A percentile compares a stretch with the other conserved stretches of the same genome.
These are phyloP conservation scores for Rickenella mellea DNA, from an alignment of 768 basidiomycete species.

Conservation along the genomic window DNA sequence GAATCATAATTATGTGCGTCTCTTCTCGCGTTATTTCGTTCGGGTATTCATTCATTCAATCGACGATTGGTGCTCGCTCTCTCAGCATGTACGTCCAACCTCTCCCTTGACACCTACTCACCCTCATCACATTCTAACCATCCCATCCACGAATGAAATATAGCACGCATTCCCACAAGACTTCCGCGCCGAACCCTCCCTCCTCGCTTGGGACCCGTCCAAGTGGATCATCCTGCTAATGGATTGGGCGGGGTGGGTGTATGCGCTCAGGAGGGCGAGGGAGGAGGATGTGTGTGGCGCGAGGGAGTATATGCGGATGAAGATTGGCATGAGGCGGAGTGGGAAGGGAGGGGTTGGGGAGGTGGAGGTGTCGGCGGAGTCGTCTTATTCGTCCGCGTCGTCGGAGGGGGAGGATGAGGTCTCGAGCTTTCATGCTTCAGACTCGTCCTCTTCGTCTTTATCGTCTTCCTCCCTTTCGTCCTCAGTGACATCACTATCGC, in stretches of 20 bases:
- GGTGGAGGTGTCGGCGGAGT: neutral
- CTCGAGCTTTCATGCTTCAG: too few species aligned
- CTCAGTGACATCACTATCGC: too few species aligned
- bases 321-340: slow-evolving; percentile 17
- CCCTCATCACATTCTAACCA: slow-evolving; percentile 1
- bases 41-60: neutral
- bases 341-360: slow-evolving; percentile 10
- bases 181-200: slow-evolving; percentile 57
- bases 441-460: too few species aligned
- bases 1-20: slow-evolving; percentile 65
- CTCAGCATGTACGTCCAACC: slow-evolving; percentile 36
- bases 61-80: neutral
- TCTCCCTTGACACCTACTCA: neutral
- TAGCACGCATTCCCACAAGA: slow-evolving; percentile 76
- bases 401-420: slow-evolving; percentile 9
- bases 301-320: slow-evolving; percentile 35
- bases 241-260: slow-evolving; percentile 36
- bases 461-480: too few species aligned
- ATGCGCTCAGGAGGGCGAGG: slow-evolving; percentile 39
- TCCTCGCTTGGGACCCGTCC: slow-evolving; percentile 67
- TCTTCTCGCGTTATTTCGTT: neutral
- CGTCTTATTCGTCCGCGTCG: neutral
- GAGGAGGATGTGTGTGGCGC: slow-evolving; percentile 41
- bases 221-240: slow-evolving; percentile 66
- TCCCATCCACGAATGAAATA: neutral